phyloP scores from a whole-genome alignment of 2,329 filamentous ascomycete genomes.

The Penicillium freii region DNA sequence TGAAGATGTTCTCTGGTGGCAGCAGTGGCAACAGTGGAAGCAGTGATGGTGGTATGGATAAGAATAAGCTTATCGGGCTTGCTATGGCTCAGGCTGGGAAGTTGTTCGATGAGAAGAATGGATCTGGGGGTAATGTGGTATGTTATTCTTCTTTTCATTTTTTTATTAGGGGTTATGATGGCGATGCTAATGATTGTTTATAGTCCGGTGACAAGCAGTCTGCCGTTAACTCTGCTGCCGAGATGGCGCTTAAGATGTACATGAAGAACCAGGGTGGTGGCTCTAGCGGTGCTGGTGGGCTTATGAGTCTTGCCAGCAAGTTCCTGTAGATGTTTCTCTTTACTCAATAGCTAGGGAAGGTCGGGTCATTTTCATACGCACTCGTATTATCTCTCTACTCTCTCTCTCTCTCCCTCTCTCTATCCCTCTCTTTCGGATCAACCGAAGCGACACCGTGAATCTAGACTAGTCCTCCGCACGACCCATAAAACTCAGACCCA shows the following conservation, averaged over 20 bases:
- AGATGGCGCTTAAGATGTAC: constrained; percentile 90
- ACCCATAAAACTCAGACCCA: no score
- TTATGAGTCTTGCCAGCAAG: constrained; percentile 61
- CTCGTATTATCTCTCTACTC: no score
- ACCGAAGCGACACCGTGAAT: no score
- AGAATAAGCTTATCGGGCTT: constrained; percentile 78
- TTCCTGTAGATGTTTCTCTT: constrained; percentile 46
- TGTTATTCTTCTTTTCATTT: constrained; percentile 23
- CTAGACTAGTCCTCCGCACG: no score
- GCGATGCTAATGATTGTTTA: constrained; percentile 5
- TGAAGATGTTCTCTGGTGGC: constrained; percentile 64
- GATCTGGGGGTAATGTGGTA: constrained; percentile 53
- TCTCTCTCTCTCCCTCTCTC: no score
- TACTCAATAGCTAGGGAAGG: no score
- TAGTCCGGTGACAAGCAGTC: constrained; percentile 71
- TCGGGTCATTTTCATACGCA: no score
- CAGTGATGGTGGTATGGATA: constrained; percentile 51
- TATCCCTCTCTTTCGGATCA: no score
- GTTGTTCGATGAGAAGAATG: constrained; percentile 63
- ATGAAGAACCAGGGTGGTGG: constrained; percentile 68
- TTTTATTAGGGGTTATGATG: not conserved
- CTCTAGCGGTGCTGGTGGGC: constrained; percentile 46
- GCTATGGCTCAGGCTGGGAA: constrained; percentile 87
- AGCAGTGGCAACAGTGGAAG: constrained; percentile 29
- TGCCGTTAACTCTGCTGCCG: constrained; percentile 72